Conservation (phyloP, 2,329 filamentous ascomycete genomes). For the Lojkania enalia region DNA sequence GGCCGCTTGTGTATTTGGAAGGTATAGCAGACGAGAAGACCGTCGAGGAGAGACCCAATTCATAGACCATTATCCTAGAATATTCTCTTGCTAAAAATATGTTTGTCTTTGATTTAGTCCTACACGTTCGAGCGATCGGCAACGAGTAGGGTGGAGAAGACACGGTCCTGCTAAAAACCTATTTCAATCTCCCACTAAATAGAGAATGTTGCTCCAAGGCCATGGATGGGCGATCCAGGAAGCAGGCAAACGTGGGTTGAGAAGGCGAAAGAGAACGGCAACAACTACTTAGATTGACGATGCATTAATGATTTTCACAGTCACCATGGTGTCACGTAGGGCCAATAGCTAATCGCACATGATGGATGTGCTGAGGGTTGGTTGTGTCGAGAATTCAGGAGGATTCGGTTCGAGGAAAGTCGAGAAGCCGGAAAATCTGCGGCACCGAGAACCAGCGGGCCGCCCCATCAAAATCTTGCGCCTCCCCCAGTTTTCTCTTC, state of each 20-base stretch:
- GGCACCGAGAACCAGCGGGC: too few species aligned
- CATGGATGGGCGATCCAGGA: conserved; percentile 50
- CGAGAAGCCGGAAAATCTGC: not conserved
- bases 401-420: not conserved
- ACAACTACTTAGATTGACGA: not conserved
- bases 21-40: not conserved
- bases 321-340: too few species aligned
- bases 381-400: too few species aligned
- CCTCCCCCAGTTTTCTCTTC: conserved; percentile 18
- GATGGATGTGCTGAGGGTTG: too few species aligned
- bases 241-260: conserved; percentile 56
- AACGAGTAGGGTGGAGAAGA: conserved; percentile 57
- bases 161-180: conserved; percentile 58
- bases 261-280: not conserved
- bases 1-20: not conserved
- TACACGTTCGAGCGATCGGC: conserved; percentile 44
- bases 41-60: too few species aligned
- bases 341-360: too few species aligned
- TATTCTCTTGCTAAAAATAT: too few species aligned
- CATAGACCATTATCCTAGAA: too few species aligned
- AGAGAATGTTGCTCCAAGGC: conserved; percentile 55
- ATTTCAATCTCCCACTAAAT: conserved; percentile 56
- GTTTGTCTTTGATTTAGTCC: conserved; percentile 55
- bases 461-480: conserved; percentile 27
- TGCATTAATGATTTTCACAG: not conserved